These are phyloP conservation scores for Phaeolepiota aurea DNA, from an alignment of 768 basidiomycete genomes.

Conservation along the genomic window DNA sequence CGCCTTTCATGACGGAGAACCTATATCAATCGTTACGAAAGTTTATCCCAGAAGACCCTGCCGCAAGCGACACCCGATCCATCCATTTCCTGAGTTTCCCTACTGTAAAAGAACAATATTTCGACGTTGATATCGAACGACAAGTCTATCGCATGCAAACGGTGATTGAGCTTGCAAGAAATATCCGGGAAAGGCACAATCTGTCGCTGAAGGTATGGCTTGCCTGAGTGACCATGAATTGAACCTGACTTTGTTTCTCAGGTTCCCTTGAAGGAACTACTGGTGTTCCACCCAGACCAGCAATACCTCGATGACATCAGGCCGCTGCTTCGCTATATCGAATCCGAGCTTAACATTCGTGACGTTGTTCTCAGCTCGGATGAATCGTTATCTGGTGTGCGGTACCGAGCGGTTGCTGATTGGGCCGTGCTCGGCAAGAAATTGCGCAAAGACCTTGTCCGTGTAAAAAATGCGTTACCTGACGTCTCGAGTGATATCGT, in stretches of 20 bases:
- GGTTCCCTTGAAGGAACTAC: conserved; percentile 88
- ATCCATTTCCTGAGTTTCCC: conserved; percentile 96
- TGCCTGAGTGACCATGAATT: neutral
- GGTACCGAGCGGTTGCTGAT: conserved; percentile 88
- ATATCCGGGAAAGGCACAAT: conserved; percentile 80
- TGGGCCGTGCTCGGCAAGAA: conserved; percentile 93
- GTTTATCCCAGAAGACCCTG: conserved; percentile 75
- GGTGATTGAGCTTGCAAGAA: conserved; percentile 87
- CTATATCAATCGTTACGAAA: conserved; percentile 83
- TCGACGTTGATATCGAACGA: conserved; percentile 87
- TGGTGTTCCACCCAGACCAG: conserved; percentile 86
- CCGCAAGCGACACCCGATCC: conserved; percentile 75
- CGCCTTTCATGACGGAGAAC: conserved; percentile 95
- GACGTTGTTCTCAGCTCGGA: conserved; percentile 85
- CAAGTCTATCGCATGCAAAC: conserved; percentile 93
- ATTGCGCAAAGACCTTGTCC: conserved; percentile 83
- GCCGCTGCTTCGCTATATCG: conserved; percentile 80
- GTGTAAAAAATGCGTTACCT: conserved; percentile 85
- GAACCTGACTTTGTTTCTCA: conserved; percentile 19
- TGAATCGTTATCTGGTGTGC: conserved; percentile 78
- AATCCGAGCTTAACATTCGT: conserved; percentile 93
- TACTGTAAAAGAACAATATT: conserved; percentile 88
- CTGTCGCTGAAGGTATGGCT: conserved; percentile 76
- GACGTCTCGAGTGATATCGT: conserved; percentile 74
- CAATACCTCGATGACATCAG: conserved; percentile 82